phyloP scores from a whole-genome alignment of 2,329 filamentous ascomycete genomes.

The Pseudomassariella vexata region DNA sequence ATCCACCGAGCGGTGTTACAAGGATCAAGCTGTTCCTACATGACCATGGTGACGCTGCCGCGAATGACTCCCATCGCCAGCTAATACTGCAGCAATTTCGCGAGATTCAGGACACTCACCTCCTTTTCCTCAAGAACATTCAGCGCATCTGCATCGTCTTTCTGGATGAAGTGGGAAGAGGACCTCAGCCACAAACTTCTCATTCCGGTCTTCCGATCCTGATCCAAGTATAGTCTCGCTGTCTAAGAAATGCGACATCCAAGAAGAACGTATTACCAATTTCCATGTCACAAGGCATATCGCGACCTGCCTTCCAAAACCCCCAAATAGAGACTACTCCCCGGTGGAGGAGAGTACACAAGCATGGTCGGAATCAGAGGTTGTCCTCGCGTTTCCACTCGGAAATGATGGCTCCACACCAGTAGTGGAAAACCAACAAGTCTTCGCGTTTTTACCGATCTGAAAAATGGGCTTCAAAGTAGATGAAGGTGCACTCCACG shows the following conservation, averaged over 20 bases:
- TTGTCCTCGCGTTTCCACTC: conserved; percentile 43
- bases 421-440: conserved; percentile 29
- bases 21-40: conserved; percentile 32
- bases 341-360: conserved; percentile 15
- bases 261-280: conserved; percentile 18
- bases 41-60: conserved; percentile 14
- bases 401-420: conserved; percentile 21
- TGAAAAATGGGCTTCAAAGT: conserved; percentile 35
- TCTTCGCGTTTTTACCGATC: conserved; percentile 42
- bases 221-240: too few relatives aligned
- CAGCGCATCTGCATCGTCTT: conserved; percentile 24
- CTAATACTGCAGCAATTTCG: conserved; percentile 27
- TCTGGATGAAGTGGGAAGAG: conserved; percentile 18
- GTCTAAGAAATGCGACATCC: too few relatives aligned
- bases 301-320: conserved; percentile 22
- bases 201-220: too few relatives aligned
- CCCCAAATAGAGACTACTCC: conserved; percentile 28
- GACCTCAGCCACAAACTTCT: too few relatives aligned
- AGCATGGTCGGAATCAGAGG: conserved; percentile 22
- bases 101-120: conserved; percentile 29
- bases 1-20: conserved; percentile 16
- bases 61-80: conserved; percentile 11
- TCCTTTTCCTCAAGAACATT: conserved; percentile 38
- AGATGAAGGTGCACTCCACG: conserved; percentile 1
- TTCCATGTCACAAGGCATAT: conserved; percentile 22